Base-by-base conservation (phyloP, 2,329 filamentous ascomycete genomes). In the Cryphonectria carpinicola region DNA sequence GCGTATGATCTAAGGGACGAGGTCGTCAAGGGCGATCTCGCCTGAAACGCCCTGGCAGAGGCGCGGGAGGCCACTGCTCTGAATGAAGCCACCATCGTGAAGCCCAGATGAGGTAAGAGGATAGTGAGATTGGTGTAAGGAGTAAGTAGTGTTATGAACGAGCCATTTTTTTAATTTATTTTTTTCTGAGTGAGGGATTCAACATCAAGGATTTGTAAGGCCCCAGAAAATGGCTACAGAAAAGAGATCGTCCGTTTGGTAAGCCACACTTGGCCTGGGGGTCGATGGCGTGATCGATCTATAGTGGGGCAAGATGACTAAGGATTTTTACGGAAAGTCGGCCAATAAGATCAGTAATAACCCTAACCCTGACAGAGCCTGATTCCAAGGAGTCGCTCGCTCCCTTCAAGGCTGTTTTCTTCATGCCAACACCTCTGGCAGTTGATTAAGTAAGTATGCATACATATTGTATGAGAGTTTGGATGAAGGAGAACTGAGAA, bases 1-100 rank as follows among this genome's bases (percentile, higher is more conserved):
- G 71, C 71, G 52, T 71, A 72, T 35, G 69, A 66, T 61, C 71
- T 66, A 39, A 69, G 39, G 13, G 69, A 68, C 3, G 66, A 62
- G 3, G 69, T 28, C 28, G 43, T 41, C 6, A 43, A n/a, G 7
- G 66, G 66, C 13, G 56, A 22, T 19, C 35, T 37, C 13, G 28
- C 32, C 22, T 49, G 66, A n/a, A 71, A 37, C 32, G 66, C 60
- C 46, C 46, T 65, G 3, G 60, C 28, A 11, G 71, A 67, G 35
- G 66, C 71, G 58, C 69, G 71, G 65, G 58, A 63, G 39, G 69
- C 69, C 49, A 56, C 67, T 11, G 66, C 66, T 41, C 69, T 56
- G 25, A 71, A 46, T 69, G 64, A 60, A 62, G 63, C 71, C 60
- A 60, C 66, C 69, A 71, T 72, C 0, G n/a, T 64, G 66, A 46